phyloP scores from a whole-genome alignment of 495 filamentous ascomycete species.

The Neurospora sp. region DNA sequence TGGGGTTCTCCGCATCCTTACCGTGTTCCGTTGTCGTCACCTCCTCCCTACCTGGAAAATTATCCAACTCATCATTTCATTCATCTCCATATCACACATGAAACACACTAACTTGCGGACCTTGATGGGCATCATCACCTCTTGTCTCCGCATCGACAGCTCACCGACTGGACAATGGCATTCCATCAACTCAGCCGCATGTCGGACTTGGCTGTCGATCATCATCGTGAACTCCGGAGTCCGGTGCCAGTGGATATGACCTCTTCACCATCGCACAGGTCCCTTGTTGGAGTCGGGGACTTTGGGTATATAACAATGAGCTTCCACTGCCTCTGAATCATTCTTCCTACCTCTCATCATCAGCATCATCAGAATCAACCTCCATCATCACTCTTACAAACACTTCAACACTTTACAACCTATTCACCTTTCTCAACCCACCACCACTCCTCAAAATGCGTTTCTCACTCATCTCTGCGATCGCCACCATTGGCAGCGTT shows the following conservation, averaged over 20 bases:
- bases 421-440: not conserved
- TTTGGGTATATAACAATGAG: not conserved
- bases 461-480: constrained; percentile 9
- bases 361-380: not conserved
- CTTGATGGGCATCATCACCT: not conserved
- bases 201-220: not conserved
- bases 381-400: not conserved
- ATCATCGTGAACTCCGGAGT: not conserved
- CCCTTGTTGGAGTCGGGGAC: not conserved
- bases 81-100: not conserved
- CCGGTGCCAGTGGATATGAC: not conserved
- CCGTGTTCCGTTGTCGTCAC: too few species aligned
- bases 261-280: not conserved
- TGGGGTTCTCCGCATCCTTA: too few species aligned
- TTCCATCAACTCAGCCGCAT: not conserved
- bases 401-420: not conserved
- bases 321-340: not conserved
- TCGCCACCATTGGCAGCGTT: constrained; percentile 4
- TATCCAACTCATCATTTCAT: not conserved
- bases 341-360: not conserved
- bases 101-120: not conserved
- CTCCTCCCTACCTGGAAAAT: too few species aligned
- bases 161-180: not conserved
- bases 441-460: constrained; percentile 7
- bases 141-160: not conserved